Evolutionary conservation across 371 early-diverging fungal species (phyloP).

Genomic region (Circinella umbellata): DNA sequence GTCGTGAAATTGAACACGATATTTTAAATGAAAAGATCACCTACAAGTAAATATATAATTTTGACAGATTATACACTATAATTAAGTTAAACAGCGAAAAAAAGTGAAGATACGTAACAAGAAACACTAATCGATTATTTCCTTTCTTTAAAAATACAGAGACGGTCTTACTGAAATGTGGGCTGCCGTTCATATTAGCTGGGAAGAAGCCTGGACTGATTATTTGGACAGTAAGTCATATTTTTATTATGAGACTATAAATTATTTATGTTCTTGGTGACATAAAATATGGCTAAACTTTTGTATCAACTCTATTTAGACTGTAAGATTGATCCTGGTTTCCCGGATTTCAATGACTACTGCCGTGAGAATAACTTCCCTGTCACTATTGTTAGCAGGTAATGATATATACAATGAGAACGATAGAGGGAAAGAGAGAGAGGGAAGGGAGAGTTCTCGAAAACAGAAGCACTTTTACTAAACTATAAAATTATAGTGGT

Average conservation of each 20-base stretch:
- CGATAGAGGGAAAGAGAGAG: not conserved
- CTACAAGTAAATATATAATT: constrained; percentile 32
- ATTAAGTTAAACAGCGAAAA: too few species aligned
- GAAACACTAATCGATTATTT: not conserved
- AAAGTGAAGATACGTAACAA: too few species aligned
- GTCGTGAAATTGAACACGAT: constrained; percentile 44
- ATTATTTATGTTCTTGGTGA: too few species aligned
- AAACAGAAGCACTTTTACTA: not conserved
- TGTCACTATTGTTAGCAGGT: constrained; percentile 63
- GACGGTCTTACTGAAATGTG: constrained; percentile 60
- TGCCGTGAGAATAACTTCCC: constrained; percentile 51
- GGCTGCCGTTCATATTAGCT: constrained; percentile 60
- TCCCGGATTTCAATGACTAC: constrained; percentile 52
- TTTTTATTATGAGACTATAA: too few species aligned
- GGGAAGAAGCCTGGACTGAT: constrained; percentile 64
- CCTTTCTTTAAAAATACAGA: constrained; percentile 16
- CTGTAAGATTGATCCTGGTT: constrained; percentile 55
- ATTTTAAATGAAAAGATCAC: constrained; percentile 46
- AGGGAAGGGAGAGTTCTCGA: not conserved
- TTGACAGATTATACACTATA: too few species aligned
- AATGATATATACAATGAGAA: not conserved
- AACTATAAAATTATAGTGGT: constrained; percentile 39
- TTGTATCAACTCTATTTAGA: constrained; percentile 18
- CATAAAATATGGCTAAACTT: too few species aligned
- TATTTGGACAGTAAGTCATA: constrained; percentile 47